Base-by-base conservation (phyloP, 306 rosid species). In the Leucaena leucocephala region DNA sequence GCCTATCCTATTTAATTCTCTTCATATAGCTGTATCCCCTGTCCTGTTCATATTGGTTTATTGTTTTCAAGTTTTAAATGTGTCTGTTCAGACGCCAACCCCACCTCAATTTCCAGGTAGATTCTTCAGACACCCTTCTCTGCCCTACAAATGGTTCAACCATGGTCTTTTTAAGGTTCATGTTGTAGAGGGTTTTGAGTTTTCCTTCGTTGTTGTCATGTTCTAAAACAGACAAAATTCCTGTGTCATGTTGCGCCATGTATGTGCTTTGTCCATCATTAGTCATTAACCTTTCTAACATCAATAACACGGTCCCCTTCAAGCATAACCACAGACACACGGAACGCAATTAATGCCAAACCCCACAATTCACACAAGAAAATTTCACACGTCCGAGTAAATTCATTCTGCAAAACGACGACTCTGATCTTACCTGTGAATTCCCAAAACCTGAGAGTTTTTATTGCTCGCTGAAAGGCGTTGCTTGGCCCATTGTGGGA, bases 101-200 rank as follows among this genome's bases (percentile, higher is more conserved):
- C 86, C 97, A 92, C 90, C 97, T 87, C 97, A 81, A 89, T 87
- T 90, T 92, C 94, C 94, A 92, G 97, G 93, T 89, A 87, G 97
- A 94, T 94, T 88, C 94, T 94, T 88, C 94, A 88, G 88, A 76
- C 86, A 87, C 91, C 87, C 80, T 83, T 87, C 89, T 85, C 80
- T 76, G 74, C 87, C 80, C 87, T 54, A 79, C 90, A 82, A 88
- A 88, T 84, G 84, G 81, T 83, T 80, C 61, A 84, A 82, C 82
- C 74, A 43, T 49, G n/a, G 33, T 74, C 82, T 55, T 36, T 39
- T 86, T 79, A 77, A 70, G 75, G 75, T 73, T 77, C 82, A 63
- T 76, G 82, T 82, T 75, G 83, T 85, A 71, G 84, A 71, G 83
- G 11, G 74, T 74, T 58, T 72, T 78, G 84, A 81, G 78, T 1